phyloP scores from a whole-genome alignment of 805 yeast genomes.

The Yamadazyma ubonensis region DNA sequence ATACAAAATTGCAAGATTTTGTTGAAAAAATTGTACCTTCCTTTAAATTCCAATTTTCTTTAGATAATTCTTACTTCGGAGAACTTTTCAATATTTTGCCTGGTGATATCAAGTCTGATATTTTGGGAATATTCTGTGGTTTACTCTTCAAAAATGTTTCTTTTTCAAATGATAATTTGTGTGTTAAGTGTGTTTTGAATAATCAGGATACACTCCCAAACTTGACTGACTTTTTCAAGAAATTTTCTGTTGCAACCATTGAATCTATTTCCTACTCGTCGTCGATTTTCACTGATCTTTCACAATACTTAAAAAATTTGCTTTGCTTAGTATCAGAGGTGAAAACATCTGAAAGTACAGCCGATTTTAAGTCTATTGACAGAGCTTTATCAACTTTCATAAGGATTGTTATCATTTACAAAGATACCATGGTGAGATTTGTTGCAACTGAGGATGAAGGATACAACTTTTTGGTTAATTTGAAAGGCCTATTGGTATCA shows the following conservation, averaged over 20 bases:
- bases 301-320: constrained; percentile 23
- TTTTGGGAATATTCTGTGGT: constrained; percentile 29
- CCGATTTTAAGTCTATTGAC: constrained; percentile 8
- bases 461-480: constrained; percentile 47
- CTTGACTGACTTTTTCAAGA: constrained; percentile 46
- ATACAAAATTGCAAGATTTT: constrained; percentile 14
- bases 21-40: constrained; percentile 18
- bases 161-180: constrained; percentile 3
- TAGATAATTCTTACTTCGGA: constrained; percentile 37
- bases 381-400: constrained; percentile 47
- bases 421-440: constrained; percentile 46
- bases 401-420: constrained; percentile 59
- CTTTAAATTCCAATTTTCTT: constrained; percentile 27
- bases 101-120: constrained; percentile 26
- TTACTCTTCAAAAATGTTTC: constrained; percentile 20
- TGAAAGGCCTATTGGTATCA: constrained; percentile 47
- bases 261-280: constrained; percentile 21
- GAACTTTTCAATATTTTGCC: constrained; percentile 36
- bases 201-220: constrained; percentile 31
- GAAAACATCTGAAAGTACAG: not conserved
- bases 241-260: constrained; percentile 40
- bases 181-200: constrained; percentile 6
- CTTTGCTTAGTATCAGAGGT: constrained; percentile 10
- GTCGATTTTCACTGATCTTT: constrained; percentile 23
- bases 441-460: constrained; percentile 39